Evolutionary conservation across 768 basidiomycete genomes (phyloP), one percentile per base, ranked within the genome.

Genomic region (Boletus patriciae): DNA sequence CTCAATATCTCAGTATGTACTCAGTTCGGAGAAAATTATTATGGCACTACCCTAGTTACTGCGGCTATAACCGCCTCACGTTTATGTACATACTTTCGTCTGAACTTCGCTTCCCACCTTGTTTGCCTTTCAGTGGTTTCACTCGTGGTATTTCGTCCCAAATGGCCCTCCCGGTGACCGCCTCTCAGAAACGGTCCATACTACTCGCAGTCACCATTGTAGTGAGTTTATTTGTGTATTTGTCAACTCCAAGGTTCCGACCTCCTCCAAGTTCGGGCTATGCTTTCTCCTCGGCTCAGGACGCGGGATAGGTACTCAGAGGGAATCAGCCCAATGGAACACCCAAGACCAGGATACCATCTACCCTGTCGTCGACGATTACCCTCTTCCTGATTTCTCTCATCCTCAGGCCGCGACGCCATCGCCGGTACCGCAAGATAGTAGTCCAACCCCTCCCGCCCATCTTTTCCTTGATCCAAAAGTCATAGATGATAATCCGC

Each of bases 151-250:
- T 33, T 23, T 6, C 13, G 34, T 15, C 42, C 47, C 19, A 27
- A 5, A 70, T 70, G 70, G n/a, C 47, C 36, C 21, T 69, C 53
- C 62, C 69, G 9, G 38, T 69, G 23, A 70, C 70, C 9, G 44
- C 67, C 6, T 64, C 70, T 25, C 70, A 73, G 48, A 73, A 65
- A 44, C 67, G 70, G 13, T 69, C 70, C 11, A 43, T 71, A 27
- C 46, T 73, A 0, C 59, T 70, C 18, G 70, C 71, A 3, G 37
- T 61, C 50, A 47, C 67, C 40, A 42, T 71, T 13, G 19, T 71
- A 34, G 69, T 73, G n/a, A 58, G 69, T 58, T 9, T 8, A 1
- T 33, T n/a, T 2, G 5, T 18, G 8, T 18, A 11, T 34, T 15
- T 21, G 12, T 11, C 31, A 31, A 16, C 15, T 23, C 21, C 57